Base-by-base conservation (phyloP, 2,329 filamentous ascomycete species). In the Conoideocrella luteorostrata region DNA sequence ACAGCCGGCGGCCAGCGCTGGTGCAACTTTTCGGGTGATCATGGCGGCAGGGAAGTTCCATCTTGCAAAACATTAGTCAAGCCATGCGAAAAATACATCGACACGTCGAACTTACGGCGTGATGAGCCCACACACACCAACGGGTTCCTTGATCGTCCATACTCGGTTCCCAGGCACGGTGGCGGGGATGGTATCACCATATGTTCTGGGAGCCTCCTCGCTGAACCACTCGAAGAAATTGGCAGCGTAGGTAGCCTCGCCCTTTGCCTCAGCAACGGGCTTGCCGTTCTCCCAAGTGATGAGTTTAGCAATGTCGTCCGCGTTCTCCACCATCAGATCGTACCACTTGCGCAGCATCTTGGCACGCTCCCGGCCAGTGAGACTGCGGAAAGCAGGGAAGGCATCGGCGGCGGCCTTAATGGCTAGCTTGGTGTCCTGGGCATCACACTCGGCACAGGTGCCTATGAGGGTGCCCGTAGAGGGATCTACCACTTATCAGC, bases 251-350 rank as follows among this genome's bases (percentile, higher is more conserved):
- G 72, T 69, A 7, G 82, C 78, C 66, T 90, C 86, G 29, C 80
- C 82, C 59, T 78, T 79, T 28, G 86, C 82, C 58, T 90, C 86
- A 23, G 84, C 78, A 22, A 86, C 58, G 2, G 88, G 86, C 70
- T 95, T 95, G 51, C 88, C 88, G 53, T 94, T 94, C 70, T 95
- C 88, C 81, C 84, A 87, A 30, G 88, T 93, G 57, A 95, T 89
- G 49, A 95, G 73, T 48, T 74, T 87, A 7, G 87, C 86, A 24
- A 95, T 71, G 59, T 95, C 88, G 23, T 90, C 86, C 37, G 78
- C 72, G 55, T 94, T 89, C 48, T 84, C 84, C 24, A 84, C 63
- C 72, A 93, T 80, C 52, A 91, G 70, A 52, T 91, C 82, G 65
- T 88, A 88, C 88, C 87, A 94, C 61, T 79, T 83, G 44, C 86